A percentile compares a stretch with the other conserved stretches of the same genome.
Conservation (phyloP, 106 monocot genomes). For the Dioscorea dumetorum region DNA sequence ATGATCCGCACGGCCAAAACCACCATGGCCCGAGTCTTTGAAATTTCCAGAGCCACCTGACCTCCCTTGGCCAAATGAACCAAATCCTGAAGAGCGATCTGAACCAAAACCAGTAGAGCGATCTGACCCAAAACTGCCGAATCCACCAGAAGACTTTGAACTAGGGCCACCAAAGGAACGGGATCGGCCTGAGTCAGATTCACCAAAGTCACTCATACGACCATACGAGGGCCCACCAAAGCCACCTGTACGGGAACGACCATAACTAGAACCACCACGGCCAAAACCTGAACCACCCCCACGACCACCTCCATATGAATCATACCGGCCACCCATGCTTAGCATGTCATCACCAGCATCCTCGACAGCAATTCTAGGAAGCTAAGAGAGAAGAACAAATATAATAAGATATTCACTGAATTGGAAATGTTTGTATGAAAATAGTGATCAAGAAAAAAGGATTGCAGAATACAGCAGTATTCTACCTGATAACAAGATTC, state of each 20-base stretch:
- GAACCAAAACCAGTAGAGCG: conserved; percentile 16
- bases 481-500: neutral
- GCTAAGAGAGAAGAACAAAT: conserved; percentile 34
- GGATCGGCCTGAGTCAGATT: conserved; percentile 11
- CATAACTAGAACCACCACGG: conserved; percentile 18
- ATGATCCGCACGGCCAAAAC: conserved; percentile 10
- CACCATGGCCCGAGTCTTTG: neutral
- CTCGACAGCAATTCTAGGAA: conserved; percentile 64
- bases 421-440: no score
- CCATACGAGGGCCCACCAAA: conserved; percentile 25
- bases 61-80: conserved; percentile 19
- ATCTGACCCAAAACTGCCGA: conserved; percentile 15
- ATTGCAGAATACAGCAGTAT: no score
- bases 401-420: neutral
- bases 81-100: conserved; percentile 28
- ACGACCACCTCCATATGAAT: conserved; percentile 38
- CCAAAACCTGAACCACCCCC: conserved; percentile 22
- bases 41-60: conserved; percentile 19
- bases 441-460: no score
- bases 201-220: conserved; percentile 7
- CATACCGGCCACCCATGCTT: conserved; percentile 24
- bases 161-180: conserved; percentile 21
- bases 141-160: conserved; percentile 20
- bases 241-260: conserved; percentile 15
- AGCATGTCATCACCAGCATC: conserved; percentile 58